Base-by-base conservation (phyloP, 352 stramenopile genomes). In the Globisporangium recalcitrans region DNA sequence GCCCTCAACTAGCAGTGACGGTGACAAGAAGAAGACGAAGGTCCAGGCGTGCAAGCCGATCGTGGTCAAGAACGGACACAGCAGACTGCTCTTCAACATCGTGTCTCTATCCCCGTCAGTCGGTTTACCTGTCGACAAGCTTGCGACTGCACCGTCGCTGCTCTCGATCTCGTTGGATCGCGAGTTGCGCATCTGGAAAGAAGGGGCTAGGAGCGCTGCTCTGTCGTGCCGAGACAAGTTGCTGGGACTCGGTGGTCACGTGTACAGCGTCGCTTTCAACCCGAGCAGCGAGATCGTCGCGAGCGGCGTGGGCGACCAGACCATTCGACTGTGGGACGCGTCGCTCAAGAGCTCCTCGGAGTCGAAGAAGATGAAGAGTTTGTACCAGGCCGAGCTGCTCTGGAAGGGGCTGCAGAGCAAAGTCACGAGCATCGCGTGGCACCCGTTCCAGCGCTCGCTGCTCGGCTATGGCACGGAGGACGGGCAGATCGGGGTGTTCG, bases 361-460 rank as follows among this genome's bases (percentile, higher is more conserved):
- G 46, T 68, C 47, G 14, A 32, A 10, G 52, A 70, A 52, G 14
- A 32, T 7, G 52, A 70, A 52, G 63, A 70, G 60, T 31, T 52
- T 54, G 40, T 72, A 78, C 32, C 19, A 74, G 13, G 73, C 69
- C 2, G 78, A 91, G 3, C 21, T 91, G 47, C 72, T 91, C 9
- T 93, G 84, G 84, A 93, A 87, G 58, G 82, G 84, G 4, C 36
- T 93, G 27, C 80, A 93, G 48, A 90, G 81, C 68, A 91, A 91
- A 52, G 58, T 93, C 29, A 91, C 81, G 26, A 79, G 73, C 11
- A 68, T 93, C 21, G 63, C 61, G 34, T 93, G 84, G 81, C 75
- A 90, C 67, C 81, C 81, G 8, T 57, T 88, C 29, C 57, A 82
- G 49, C 52, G 75, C 11, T 64, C 72, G 13, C 48, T 85, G 13